These are phyloP conservation scores for Psilocybe cubensis DNA, from an alignment of 768 basidiomycete genomes.

Conservation along the genomic window DNA sequence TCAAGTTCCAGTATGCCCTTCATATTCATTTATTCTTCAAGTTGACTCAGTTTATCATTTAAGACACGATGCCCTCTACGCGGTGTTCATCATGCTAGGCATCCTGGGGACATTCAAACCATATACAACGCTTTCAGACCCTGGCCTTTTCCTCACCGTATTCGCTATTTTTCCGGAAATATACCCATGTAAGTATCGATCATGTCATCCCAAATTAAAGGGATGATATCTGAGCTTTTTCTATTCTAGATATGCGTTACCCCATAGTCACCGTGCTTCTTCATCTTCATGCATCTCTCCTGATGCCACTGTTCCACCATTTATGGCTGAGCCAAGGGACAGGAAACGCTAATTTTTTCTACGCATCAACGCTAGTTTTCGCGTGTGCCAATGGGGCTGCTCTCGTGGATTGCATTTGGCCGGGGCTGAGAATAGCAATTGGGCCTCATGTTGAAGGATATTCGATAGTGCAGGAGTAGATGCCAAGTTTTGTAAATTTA, in stretches of 20 bases:
- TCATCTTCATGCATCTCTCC: slow-evolving; percentile 80
- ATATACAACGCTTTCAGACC: slow-evolving; percentile 90
- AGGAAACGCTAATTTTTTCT: slow-evolving; percentile 98
- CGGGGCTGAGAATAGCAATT: slow-evolving; percentile 78
- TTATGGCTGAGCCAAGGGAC: slow-evolving; percentile 92
- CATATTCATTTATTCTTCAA: neutral
- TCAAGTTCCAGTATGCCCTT: slow-evolving; percentile 78
- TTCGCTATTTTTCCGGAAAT: slow-evolving; percentile 83
- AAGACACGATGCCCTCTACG: slow-evolving; percentile 89
- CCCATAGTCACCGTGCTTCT: slow-evolving; percentile 84
- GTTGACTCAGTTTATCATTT: neutral
- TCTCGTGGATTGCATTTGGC: slow-evolving; percentile 80
- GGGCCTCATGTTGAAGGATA: slow-evolving; percentile 56
- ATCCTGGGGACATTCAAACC: slow-evolving; percentile 86
- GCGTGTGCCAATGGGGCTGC: slow-evolving; percentile 87
- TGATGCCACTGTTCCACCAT: slow-evolving; percentile 90
- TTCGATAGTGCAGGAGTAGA: slow-evolving; percentile 64
- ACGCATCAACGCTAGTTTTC: slow-evolving; percentile 93
- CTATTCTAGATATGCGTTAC: slow-evolving; percentile 71
- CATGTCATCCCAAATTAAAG: neutral
- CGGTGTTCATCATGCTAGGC: slow-evolving; percentile 74
- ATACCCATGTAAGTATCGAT: slow-evolving; percentile 66
- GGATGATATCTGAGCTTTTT: neutral
- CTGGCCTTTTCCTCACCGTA: slow-evolving; percentile 84
- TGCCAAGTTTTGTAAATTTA: neutral